Conservation (phyloP, 495 filamentous ascomycete genomes). For the Amphirosellinia nigrospora region DNA sequence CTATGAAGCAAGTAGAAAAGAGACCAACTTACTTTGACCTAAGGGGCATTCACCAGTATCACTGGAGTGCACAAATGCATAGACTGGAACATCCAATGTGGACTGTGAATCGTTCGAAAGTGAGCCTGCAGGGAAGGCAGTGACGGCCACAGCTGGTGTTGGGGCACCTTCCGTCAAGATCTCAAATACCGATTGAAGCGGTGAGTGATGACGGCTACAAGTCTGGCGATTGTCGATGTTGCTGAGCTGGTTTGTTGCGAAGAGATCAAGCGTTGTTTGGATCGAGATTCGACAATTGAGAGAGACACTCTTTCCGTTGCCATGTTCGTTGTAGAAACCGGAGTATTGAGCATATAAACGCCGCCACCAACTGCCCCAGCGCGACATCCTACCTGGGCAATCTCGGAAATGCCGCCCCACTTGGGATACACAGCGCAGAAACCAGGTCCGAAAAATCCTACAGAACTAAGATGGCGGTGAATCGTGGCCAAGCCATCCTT, state of each 20-base stretch:
- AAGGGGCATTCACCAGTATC: conserved; percentile 87
- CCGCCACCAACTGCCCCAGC: conserved; percentile 91
- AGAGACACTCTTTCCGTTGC: conserved; percentile 40
- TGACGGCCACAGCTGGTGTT: conserved; percentile 72
- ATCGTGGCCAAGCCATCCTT: conserved; percentile 71
- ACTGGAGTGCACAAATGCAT: conserved; percentile 78
- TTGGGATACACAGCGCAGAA: conserved; percentile 87
- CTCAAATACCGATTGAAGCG: conserved; percentile 71
- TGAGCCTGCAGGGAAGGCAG: conserved; percentile 68
- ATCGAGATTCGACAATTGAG: conserved; percentile 67
- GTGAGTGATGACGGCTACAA: conserved; percentile 72
- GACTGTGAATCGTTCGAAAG: conserved; percentile 42
- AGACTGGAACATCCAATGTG: conserved; percentile 62
- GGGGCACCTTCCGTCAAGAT: conserved; percentile 73
- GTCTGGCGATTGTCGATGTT: conserved; percentile 41
- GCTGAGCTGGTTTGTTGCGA: conserved; percentile 46
- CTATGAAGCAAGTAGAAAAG: conserved; percentile 25
- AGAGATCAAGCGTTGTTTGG: conserved; percentile 60
- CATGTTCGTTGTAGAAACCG: conserved; percentile 24
- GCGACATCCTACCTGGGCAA: conserved; percentile 90
- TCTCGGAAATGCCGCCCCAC: conserved; percentile 92
- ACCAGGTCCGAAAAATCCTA: conserved; percentile 83
- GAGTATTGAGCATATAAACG: conserved; percentile 80
- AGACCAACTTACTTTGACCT: conserved; percentile 77
- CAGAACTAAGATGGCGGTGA: conserved; percentile 80